Evolutionary conservation across 2,329 filamentous ascomycete species (phyloP).

Genomic region (Botrytis porri): DNA sequence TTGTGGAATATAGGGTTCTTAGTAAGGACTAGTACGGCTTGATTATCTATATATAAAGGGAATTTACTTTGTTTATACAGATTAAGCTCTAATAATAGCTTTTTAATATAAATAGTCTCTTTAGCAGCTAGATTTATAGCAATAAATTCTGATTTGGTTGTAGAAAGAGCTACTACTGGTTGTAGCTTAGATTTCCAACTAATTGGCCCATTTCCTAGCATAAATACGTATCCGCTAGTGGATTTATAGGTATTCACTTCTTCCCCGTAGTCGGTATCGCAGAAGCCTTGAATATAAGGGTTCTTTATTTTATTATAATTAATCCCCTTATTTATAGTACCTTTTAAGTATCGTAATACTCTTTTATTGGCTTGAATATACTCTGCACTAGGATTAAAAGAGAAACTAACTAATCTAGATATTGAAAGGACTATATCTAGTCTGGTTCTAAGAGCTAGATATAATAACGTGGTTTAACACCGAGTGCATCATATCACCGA

Average conservation of each 20-base stretch:
- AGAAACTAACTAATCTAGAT: too few relatives aligned
- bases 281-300: not conserved
- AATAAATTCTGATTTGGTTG: not conserved
- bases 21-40: rapidly evolving
- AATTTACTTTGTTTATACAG: not conserved
- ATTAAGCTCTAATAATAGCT: not conserved
- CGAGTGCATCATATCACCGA: too few relatives aligned
- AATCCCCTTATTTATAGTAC: too few relatives aligned
- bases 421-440: too few relatives aligned
- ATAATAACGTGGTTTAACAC: too few relatives aligned
- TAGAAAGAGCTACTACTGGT: not conserved
- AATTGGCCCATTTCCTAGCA: not conserved
- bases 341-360: too few relatives aligned
- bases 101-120: not conserved
- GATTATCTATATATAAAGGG: too few relatives aligned
- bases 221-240: not conserved
- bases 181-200: not conserved
- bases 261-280: rapidly evolving
- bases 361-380: too few relatives aligned
- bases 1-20: too few relatives aligned
- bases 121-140: not conserved
- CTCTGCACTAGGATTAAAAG: too few relatives aligned
- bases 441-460: too few relatives aligned
- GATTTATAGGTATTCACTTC: not conserved
- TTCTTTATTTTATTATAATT: not conserved